These are phyloP conservation scores for Fusarium kyushuense DNA, from an alignment of 2,329 filamentous ascomycete genomes.

Conservation along the genomic window DNA sequence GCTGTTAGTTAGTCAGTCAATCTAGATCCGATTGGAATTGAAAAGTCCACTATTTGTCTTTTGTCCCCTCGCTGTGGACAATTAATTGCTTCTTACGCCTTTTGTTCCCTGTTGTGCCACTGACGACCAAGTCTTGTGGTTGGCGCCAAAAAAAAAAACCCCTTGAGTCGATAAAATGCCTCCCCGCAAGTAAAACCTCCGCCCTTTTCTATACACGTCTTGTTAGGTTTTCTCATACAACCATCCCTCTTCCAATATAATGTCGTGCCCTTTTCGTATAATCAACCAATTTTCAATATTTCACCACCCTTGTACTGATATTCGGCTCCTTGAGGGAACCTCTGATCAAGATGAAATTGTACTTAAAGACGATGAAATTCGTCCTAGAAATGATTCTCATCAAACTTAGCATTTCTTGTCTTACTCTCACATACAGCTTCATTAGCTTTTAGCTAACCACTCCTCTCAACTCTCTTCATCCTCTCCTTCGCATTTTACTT, in stretches of 20 bases:
- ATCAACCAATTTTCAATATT: conserved; percentile 33
- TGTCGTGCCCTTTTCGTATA: conserved; percentile 17
- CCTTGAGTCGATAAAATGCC: conserved; percentile 28
- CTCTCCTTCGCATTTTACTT: background rate
- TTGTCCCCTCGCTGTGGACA: conserved; percentile 12
- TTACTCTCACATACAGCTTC: conserved; percentile 23
- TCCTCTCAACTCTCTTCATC: background rate
- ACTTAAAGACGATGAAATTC: conserved; percentile 41
- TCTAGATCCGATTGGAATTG: conserved; percentile 4
- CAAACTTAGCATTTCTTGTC: conserved; percentile 37
- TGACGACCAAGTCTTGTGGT: conserved; percentile 6
- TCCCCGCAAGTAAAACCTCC: conserved; percentile 11
- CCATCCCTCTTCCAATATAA: conserved; percentile 30
- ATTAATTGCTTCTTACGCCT: conserved; percentile 34
- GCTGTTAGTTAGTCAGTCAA: background rate
- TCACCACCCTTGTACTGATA: conserved; percentile 28
- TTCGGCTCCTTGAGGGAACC: conserved; percentile 26
- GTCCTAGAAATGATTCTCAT: conserved; percentile 22
- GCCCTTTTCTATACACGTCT: conserved; percentile 17
- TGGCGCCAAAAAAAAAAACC: conserved; percentile 21
- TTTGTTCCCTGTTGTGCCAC: conserved; percentile 29
- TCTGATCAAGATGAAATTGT: conserved; percentile 34
- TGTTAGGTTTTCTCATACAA: background rate
- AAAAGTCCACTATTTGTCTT: conserved; percentile 22
- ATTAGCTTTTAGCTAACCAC: conserved; percentile 22